Base-by-base conservation (phyloP, 2,329 filamentous ascomycete genomes). In the Colletotrichum kahawae region DNA sequence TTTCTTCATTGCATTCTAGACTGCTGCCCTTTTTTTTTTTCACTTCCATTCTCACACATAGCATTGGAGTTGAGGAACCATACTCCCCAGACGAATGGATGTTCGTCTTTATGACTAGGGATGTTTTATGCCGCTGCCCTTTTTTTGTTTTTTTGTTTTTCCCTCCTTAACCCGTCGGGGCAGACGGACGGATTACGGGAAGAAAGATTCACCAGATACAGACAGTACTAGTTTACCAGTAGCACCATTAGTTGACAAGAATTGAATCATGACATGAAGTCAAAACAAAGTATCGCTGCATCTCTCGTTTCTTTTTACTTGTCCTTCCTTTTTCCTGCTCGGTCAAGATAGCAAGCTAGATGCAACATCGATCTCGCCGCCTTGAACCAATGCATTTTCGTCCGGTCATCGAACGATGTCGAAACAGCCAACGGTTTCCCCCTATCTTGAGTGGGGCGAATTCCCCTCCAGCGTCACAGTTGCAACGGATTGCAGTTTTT, bases 31-130 rank as follows among this genome's bases (percentile, higher is more conserved):
- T 59, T 38, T 29, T 21, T 21, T 24, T 67, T 72, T 67, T 34
- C 54, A 67, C 72, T 70, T 71, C 38, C 13, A 51, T 67, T 75
- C 59, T 57, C 33, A 72, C 63, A 72, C 63, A 72, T 64, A 66
- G 72, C 69, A 51, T 64, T 62, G 69, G 69, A 75, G 73, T 67
- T 73, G 57, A 72, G 56, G 57, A 72, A 29, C 34, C 54, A 16
- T 13, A 57, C 33, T 57, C 56, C 31, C 48, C 56, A 64, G 69
- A 59, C 57, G 69, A 36, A 64, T 62, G 31, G 21, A 48, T n/a
- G 8, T 64, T 38, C 69, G 69, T 73, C 48, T 68, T 63, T 34
- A 75, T 73, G 73, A 64, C 29, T 59, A 60, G 72, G 63, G 29
- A 62, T 62, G 29, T 36, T 59, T 57, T 66, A 38, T 27, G 29